These are phyloP conservation scores for Penicillium manginii DNA, from an alignment of 495 filamentous ascomycete genomes.

Conservation along the genomic window DNA sequence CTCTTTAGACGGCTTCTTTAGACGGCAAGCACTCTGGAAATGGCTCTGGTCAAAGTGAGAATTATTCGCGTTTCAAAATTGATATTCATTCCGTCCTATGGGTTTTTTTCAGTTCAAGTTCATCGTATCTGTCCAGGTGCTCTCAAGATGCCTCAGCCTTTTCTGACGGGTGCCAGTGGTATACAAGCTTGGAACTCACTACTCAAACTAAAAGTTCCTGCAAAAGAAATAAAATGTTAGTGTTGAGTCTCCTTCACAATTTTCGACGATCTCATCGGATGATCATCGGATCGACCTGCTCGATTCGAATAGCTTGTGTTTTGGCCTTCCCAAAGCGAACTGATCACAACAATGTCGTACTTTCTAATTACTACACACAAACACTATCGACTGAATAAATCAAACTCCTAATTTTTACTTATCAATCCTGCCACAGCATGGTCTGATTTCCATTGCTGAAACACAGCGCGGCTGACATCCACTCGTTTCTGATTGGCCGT, in stretches of 20 bases:
- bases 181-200: too few relatives aligned
- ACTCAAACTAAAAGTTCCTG: too few relatives aligned
- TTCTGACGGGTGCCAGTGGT: too few relatives aligned
- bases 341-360: not conserved
- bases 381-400: not conserved
- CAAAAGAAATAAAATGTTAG: too few relatives aligned
- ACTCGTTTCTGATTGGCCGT: constrained; percentile 12
- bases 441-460: not conserved
- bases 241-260: too few relatives aligned
- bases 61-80: not conserved
- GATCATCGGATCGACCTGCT: constrained; percentile 19
- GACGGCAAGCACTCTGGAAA: too few relatives aligned
- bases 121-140: too few relatives aligned
- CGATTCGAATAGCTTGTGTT: constrained; percentile 6
- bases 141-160: too few relatives aligned
- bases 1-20: too few relatives aligned
- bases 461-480: constrained; percentile 16
- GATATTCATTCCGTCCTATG: too few relatives aligned
- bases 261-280: not conserved
- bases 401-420: not conserved
- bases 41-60: not conserved
- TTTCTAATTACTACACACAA: not conserved
- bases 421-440: not conserved
- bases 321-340: constrained; percentile 2
- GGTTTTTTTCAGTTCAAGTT: too few relatives aligned